A percentile compares a stretch with the other conserved stretches of the same genome.
Conservation (phyloP, 768 basidiomycete genomes). For the Sarcomyxa edulis region DNA sequence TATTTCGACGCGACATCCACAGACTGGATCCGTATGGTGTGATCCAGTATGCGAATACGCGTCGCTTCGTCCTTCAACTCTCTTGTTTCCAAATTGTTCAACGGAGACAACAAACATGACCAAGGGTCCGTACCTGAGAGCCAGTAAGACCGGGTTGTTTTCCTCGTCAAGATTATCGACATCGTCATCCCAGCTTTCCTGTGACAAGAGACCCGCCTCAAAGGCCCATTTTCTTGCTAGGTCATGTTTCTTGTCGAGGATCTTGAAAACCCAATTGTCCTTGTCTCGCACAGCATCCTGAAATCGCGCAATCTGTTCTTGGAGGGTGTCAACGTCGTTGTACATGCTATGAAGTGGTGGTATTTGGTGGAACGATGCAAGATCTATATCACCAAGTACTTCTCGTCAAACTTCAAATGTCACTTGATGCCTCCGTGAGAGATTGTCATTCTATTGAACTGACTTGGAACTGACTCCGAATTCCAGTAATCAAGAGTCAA, state of each 20-base stretch:
- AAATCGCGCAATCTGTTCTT: too few species aligned
- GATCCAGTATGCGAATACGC: slow-evolving; percentile 4
- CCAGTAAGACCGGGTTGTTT: too few species aligned
- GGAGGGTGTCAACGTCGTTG: too few species aligned
- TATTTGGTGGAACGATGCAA: too few species aligned
- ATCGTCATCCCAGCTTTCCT: not conserved
- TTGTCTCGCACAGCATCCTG: slow-evolving; percentile 6
- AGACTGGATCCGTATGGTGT: not conserved
- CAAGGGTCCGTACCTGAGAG: too few species aligned
- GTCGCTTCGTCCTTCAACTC: slow-evolving; percentile 5
- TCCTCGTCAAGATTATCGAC: not conserved
- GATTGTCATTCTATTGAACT: too few species aligned
- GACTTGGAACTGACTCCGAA: too few species aligned
- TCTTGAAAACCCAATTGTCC: slow-evolving; percentile 6
- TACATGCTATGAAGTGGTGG: too few species aligned
- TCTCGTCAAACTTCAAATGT: too few species aligned
- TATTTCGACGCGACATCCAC: not conserved
- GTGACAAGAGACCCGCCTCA: slow-evolving; percentile 1
- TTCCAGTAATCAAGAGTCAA: too few species aligned
- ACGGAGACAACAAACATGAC: not conserved
- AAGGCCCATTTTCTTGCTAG: slow-evolving; percentile 7
- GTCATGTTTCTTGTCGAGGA: not conserved
- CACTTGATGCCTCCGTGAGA: too few species aligned
- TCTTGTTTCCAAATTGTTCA: not conserved
- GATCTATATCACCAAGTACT: too few species aligned